These are phyloP conservation scores for Clarireedia homoeocarpa DNA, from an alignment of 2,329 filamentous ascomycete genomes.

Conservation along the genomic window DNA sequence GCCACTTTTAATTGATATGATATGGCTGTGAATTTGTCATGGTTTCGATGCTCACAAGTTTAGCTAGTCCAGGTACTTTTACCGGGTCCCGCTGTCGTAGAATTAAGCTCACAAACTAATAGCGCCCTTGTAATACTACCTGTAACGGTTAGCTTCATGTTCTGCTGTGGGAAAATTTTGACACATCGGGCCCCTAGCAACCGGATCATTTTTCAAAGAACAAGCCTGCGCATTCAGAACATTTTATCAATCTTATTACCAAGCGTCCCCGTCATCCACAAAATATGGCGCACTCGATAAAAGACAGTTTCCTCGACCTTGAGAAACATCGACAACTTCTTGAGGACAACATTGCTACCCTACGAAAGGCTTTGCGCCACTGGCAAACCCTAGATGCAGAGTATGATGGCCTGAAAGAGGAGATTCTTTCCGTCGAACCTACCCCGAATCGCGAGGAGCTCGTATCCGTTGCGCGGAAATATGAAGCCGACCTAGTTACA, in stretches of 20 bases:
- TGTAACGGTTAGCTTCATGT: too few species aligned
- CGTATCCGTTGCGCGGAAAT: slow-evolving; percentile 43
- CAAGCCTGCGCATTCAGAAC: neutral
- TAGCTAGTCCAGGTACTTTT: too few species aligned
- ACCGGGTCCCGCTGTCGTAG: too few species aligned
- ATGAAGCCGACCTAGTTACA: slow-evolving; percentile 54
- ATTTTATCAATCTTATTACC: neutral
- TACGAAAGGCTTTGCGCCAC: slow-evolving; percentile 70
- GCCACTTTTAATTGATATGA: too few species aligned
- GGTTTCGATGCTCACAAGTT: too few species aligned
- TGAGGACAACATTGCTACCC: slow-evolving; percentile 65
- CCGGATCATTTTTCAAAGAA: neutral
- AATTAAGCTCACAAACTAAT: too few species aligned
- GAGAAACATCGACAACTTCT: slow-evolving; percentile 69
- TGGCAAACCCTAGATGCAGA: slow-evolving; percentile 91
- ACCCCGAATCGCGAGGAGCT: slow-evolving; percentile 40
- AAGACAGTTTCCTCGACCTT: slow-evolving; percentile 50
- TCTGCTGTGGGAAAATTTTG: too few species aligned
- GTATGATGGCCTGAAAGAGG: slow-evolving; percentile 82
- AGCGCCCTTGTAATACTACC: too few species aligned
- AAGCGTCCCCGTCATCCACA: neutral
- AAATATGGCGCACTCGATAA: slow-evolving; percentile 23
- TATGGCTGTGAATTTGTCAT: too few species aligned
- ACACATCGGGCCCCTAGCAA: too few species aligned
- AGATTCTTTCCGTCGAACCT: slow-evolving; percentile 46